Evolutionary conservation across 2,329 filamentous ascomycete genomes (phyloP).

Genomic region (Trichoderma sp.): DNA sequence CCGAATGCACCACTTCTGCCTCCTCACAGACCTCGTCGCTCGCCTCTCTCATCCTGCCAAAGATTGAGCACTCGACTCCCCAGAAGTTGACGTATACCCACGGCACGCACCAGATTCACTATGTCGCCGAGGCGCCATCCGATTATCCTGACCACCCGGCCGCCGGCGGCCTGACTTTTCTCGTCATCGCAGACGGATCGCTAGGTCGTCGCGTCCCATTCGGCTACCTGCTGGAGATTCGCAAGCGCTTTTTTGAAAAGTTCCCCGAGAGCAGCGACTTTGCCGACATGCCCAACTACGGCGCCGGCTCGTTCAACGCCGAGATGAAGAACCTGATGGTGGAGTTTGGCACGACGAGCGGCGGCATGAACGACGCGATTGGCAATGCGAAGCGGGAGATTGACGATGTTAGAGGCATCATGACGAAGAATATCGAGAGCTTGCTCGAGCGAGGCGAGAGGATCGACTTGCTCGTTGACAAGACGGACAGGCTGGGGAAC

Average conservation of each 20-base stretch:
- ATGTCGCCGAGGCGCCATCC: slow-evolving; percentile 82
- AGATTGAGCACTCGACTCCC: slow-evolving; percentile 78
- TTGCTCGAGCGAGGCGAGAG: slow-evolving; percentile 88
- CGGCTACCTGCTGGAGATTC: slow-evolving; percentile 87
- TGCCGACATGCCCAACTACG: slow-evolving; percentile 80
- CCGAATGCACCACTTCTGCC: slow-evolving; percentile 88
- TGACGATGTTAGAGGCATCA: slow-evolving; percentile 87
- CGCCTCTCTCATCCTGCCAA: slow-evolving; percentile 91
- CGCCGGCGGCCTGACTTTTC: slow-evolving; percentile 84
- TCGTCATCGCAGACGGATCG: slow-evolving; percentile 81
- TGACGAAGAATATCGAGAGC: slow-evolving; percentile 94
- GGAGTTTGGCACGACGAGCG: slow-evolving; percentile 78
- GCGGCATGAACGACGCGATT: slow-evolving; percentile 79
- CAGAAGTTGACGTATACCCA: slow-evolving; percentile 96
- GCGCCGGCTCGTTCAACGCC: slow-evolving; percentile 83
- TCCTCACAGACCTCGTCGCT: slow-evolving; percentile 83
- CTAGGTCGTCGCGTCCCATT: slow-evolving; percentile 90
- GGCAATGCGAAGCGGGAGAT: slow-evolving; percentile 85
- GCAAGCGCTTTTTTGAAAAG: slow-evolving; percentile 78
- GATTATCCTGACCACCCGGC: slow-evolving; percentile 61
- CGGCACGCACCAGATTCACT: slow-evolving; percentile 91
- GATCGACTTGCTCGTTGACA: slow-evolving; percentile 91
- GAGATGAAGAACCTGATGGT: slow-evolving; percentile 78
- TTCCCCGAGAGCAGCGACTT: slow-evolving; percentile 74
- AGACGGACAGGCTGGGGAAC: slow-evolving; percentile 89